These are phyloP conservation scores for Ceratocystis ficicola DNA, from an alignment of 2,329 filamentous ascomycete species.

Conservation along the genomic window DNA sequence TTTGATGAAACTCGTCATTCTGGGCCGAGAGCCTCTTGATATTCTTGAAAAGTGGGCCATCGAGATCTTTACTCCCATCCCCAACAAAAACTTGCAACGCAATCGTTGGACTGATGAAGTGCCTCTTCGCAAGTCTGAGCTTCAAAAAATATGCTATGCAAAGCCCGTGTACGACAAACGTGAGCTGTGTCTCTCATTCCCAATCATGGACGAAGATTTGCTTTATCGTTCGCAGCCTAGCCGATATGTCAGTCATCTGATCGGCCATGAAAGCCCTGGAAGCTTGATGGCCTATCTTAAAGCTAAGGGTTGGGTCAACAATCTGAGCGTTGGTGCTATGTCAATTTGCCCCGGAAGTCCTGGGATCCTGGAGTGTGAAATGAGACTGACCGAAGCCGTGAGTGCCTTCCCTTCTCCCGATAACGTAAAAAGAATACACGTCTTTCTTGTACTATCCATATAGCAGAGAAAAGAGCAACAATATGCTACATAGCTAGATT, in stretches of 20 bases:
- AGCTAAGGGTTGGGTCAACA: slow-evolving; percentile 78
- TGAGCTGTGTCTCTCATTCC: slow-evolving; percentile 68
- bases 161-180: slow-evolving; percentile 86
- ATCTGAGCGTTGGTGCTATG: slow-evolving; percentile 64
- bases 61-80: slow-evolving; percentile 68
- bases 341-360: slow-evolving; percentile 64
- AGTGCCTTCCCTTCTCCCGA: slow-evolving; percentile 20
- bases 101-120: slow-evolving; percentile 44
- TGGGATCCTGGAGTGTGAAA: slow-evolving; percentile 64
- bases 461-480: not conserved
- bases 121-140: slow-evolving; percentile 38
- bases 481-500: too few species aligned
- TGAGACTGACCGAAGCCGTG: slow-evolving; percentile 73
- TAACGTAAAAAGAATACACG: not conserved
- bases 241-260: slow-evolving; percentile 74
- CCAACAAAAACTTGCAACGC: slow-evolving; percentile 64
- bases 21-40: slow-evolving; percentile 72
- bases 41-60: slow-evolving; percentile 72
- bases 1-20: slow-evolving; percentile 78
- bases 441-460: not conserved
- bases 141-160: slow-evolving; percentile 63
- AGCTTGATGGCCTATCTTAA: slow-evolving; percentile 87
- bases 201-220: slow-evolving; percentile 71
- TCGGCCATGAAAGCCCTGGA: slow-evolving; percentile 85
- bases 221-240: slow-evolving; percentile 71